A percentile compares a stretch with the other conserved stretches of the same genome.
Conservation (phyloP, 1,139 yeast species). For the Yamadazyma blattariae region DNA sequence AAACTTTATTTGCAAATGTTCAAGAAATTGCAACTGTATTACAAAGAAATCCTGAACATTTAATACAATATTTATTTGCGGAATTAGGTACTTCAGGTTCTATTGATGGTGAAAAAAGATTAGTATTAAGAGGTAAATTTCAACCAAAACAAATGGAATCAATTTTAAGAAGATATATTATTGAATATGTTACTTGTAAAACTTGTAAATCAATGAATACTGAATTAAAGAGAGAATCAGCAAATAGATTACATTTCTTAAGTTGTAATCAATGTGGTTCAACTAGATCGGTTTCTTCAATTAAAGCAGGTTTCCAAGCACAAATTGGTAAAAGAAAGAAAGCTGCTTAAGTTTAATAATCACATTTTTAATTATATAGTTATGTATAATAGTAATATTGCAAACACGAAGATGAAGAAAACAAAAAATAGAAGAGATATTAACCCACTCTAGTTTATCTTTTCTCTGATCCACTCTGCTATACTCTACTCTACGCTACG, state of each 20-base stretch:
- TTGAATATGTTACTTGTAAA: conserved; percentile 97
- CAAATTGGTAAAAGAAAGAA: conserved; percentile 79
- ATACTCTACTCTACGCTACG: too few relatives aligned
- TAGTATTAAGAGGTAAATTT: conserved; percentile 96
- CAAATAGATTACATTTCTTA: conserved; percentile 94
- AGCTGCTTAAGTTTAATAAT: conserved; percentile 5
- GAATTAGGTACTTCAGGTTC: conserved; percentile 99
- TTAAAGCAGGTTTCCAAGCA: conserved; percentile 99
- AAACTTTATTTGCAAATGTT: conserved; percentile 92
- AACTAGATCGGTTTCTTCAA: conserved; percentile 93
- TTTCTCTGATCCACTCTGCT: too few relatives aligned
- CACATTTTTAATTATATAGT: conserved; percentile 1
- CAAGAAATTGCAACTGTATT: conserved; percentile 91
- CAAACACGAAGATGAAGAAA: too few relatives aligned
- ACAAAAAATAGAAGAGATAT: too few relatives aligned
- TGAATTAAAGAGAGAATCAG: conserved; percentile 88
- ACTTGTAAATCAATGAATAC: conserved; percentile 98
- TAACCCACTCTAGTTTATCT: too few relatives aligned
- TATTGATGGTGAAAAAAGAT: conserved; percentile 95
- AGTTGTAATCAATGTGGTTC: conserved; percentile 99
- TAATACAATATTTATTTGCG: conserved; percentile 93
- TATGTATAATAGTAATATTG: conserved; percentile 10
- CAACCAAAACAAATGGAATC: conserved; percentile 97
- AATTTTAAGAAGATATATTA: conserved; percentile 91
- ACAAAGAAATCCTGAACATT: conserved; percentile 96